A percentile compares a stretch with the other conserved stretches of the same genome.
phyloP scores from a whole-genome alignment of 176 grass and related monocot species.

The Raddia distichophylla region DNA sequence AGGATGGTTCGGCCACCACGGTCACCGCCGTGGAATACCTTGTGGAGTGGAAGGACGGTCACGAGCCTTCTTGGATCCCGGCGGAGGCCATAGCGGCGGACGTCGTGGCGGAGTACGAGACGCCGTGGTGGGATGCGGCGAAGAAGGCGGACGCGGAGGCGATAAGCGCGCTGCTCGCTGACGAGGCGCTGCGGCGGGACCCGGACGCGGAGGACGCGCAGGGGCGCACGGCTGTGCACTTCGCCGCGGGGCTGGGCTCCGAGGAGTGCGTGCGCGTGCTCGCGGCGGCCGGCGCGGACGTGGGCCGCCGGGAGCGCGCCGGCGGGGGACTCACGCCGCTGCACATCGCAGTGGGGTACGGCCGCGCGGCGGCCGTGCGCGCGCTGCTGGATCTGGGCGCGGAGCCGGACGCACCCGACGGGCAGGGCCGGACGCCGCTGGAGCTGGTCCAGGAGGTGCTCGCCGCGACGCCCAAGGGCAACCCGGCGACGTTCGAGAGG shows the following conservation, averaged over 20 bases:
- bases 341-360: slow-evolving; percentile 76
- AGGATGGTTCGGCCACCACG: slow-evolving; percentile 67
- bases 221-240: slow-evolving; percentile 84
- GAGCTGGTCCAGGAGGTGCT: slow-evolving; percentile 76
- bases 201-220: slow-evolving; percentile 77
- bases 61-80: slow-evolving; percentile 73
- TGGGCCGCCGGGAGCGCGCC: slow-evolving; percentile 55
- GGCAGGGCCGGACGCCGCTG: slow-evolving; percentile 62
- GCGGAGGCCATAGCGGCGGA: slow-evolving; percentile 73
- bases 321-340: slow-evolving; percentile 79
- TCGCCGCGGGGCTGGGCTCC: slow-evolving; percentile 72
- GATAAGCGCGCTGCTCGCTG: slow-evolving; percentile 56
- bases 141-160: slow-evolving; percentile 68
- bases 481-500: slow-evolving; percentile 67
- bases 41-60: slow-evolving; percentile 88
- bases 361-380: slow-evolving; percentile 56
- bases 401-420: slow-evolving; percentile 62
- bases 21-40: slow-evolving; percentile 67
- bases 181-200: slow-evolving; percentile 65
- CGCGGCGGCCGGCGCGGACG: slow-evolving; percentile 62
- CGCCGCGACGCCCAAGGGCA: slow-evolving; percentile 63
- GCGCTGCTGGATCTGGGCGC: slow-evolving; percentile 70
- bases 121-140: slow-evolving; percentile 80
- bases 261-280: slow-evolving; percentile 78
- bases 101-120: slow-evolving; percentile 84